Evolutionary conservation across 805 yeast species (phyloP), one percentile per base, ranked within the genome.

Genomic region (Candida pseudoglaebosa): DNA sequence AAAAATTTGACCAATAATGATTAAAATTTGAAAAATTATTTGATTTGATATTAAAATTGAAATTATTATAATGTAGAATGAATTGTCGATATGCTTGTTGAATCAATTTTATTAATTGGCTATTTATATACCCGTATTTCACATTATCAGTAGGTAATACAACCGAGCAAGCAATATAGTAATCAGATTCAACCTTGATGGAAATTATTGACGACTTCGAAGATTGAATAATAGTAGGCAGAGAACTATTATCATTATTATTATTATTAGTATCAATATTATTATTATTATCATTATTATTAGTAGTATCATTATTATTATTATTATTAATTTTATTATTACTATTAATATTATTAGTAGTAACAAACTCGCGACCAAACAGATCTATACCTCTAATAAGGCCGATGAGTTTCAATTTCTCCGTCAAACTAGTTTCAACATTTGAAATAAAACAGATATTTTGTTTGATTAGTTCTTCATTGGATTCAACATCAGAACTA

Each of bases 361-460:
- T n/a, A n/a, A n/a, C 47, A 39, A 67, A 64, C 24, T 53, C 59
- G 3, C 42, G 36, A 6, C 56, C 54, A 33, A 68, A 50, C 17
- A 65, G 56, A 32, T 52, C 54, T 2, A 65, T 53, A 3, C 73
- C 73, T 32, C 67, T 56, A 7, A 65, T 47, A 13, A 68, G 43
- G 0, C 73, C 72, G 7, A 68, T 44, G 2, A 58, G 40, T 21
- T 60, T 54, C 21, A 66, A 32, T 29, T 61, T 61, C 28, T 59
- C 62, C 26, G 12, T 22, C 9, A 47, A 38, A 14, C 36, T 43
- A 4, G 36, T 35, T 12, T 39, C 39, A 15, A 39, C 42, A 2
- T 39, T 39, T 7, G 59, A 44, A 20, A 55, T 45, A 40, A 61
- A 62, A 37, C 64, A 61, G 4, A 65, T 41, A 15, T 67, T 54